Evolutionary conservation across 2,329 filamentous ascomycete species (phyloP), one percentile per base, ranked within the genome.

Genomic region (Ophiocordyceps camponoti-leonardi): DNA sequence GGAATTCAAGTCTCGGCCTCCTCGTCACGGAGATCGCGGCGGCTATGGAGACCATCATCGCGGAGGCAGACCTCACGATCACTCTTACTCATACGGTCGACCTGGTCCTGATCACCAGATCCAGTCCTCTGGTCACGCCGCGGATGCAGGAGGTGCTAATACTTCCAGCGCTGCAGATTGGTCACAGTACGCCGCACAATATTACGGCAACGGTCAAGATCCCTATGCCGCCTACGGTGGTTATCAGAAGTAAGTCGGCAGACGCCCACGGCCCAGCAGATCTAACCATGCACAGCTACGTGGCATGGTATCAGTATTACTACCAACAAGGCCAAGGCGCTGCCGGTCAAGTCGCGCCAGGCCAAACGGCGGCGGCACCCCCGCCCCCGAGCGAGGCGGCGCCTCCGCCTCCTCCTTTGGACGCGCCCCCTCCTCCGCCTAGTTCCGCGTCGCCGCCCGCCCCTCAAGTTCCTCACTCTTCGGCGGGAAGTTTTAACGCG

Each of bases 201-300:
- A 93, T 61, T 90, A 88, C 49, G 33, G 35, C 22, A 45, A 37
- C 16, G 70, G 71, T 46, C 68, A 75, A 50, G 86, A 95, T 56
- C 90, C 88, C 0, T 95, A 95, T 60, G 86, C 86, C 40, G 79
- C 84, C 10, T 95, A 92, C 54, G 90, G 90, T 50, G 90, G 90
- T 46, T 95, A 92, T 62, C 75, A 81, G 53, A 83, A 82, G 66
- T 85, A 73, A 58, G 69, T 53, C 30, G 7, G 13, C 8, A 12
- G 8, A 7, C 43, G 14, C 28, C 18, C 2, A 23, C 6, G 6
- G 8, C 10, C 41, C 6, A 23, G 16, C 13, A 13, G 41, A 14
- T 20, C 56, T 60, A 53, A 61, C 50, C 42, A 18, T 37, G 4
- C 23, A 45, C 49, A 75, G 71, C 41, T 81, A 81, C 53, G 67